Percentiles rank a stretch among this genome's conserved stretches.
These are phyloP conservation scores for Chlorella sp. DNA, from an alignment of 139 green algal genomes.

Conservation along the genomic window DNA sequence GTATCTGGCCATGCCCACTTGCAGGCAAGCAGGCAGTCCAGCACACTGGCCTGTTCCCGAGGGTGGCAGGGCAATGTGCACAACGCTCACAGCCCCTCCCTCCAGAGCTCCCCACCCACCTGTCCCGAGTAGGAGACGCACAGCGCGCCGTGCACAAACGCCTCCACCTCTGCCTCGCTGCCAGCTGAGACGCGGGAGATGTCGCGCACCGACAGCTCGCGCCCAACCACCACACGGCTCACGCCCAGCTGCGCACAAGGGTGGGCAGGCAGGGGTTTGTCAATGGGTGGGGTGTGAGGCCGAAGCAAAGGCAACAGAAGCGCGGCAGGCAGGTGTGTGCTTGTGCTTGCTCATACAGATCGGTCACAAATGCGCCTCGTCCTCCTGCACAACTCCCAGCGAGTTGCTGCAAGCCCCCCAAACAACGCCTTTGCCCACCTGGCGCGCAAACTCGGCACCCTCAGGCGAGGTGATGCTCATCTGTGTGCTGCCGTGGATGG, in stretches of 20 bases:
- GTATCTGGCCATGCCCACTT: no score
- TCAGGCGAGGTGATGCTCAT: constrained; percentile 75
- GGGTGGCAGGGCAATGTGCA: no score
- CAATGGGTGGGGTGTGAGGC: no score
- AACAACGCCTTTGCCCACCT: constrained; percentile 3
- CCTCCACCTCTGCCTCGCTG: constrained; percentile 74
- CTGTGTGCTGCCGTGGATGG: constrained; percentile 82
- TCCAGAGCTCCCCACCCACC: not conserved
- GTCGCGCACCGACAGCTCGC: constrained; percentile 81
- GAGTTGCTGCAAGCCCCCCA: no score
- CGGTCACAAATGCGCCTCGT: no score
- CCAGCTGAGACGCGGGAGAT: constrained; percentile 47
- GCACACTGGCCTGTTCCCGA: no score
- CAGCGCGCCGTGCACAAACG: constrained; percentile 89
- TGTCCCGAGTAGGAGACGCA: constrained; percentile 84
- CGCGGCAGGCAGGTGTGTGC: no score
- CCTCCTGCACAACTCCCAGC: no score
- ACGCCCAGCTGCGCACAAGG: constrained; percentile 55
- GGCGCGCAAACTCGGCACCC: constrained; percentile 69
- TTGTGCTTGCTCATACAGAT: no score
- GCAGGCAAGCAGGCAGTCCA: no score
- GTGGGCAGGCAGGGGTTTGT: not conserved
- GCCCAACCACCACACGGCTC: constrained; percentile 80
- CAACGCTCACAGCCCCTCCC: no score
- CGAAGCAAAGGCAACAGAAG: no score